Evolutionary conservation across 371 early-diverging fungal genomes (phyloP), one percentile per base, ranked within the genome.

Genomic region (Actinomortierella wolfii): DNA sequence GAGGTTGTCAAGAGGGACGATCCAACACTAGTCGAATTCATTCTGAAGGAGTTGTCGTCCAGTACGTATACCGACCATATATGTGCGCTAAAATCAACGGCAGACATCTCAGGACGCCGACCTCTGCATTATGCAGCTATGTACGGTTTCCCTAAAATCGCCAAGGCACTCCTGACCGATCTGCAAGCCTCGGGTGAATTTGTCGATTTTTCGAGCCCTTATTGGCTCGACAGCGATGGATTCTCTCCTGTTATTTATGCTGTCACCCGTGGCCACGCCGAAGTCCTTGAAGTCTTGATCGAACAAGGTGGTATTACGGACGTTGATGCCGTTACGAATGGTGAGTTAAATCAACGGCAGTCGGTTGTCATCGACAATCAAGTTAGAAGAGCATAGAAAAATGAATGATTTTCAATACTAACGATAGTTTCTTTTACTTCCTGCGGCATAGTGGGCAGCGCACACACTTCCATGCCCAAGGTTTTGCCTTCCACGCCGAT

Each of bases 41-140:
- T 80, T 46, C 44, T 81, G 50, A 47, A 67, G n/a, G 44, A 67
- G 41, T 49, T 79, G 18, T 56, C 68, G 1, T 44, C 48, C 13
- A 18, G 24, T 26, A 41, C 64, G 7, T 20, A 77, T 17, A 46
- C 78, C 13, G 52, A 79, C 7, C 53, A 63, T 2, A n/a, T 73
- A 1, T 67, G 67, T 41, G 53, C 67, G 20, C 43, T 73, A 15
- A 73, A 62, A 34, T 73, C 67, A 17, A 66, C 70, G 7, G 64
- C 59, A 5, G 92, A 91, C 61, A 85, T 85, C 57, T 76, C 82
- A 54, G 89, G 90, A 4, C 79, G 89, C 39, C 78, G 83, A 1
- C 87, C 92, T 0, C 61, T 90, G 41, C 92, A 92, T 53, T 90
- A 90, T 55, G 86, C 89, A 2, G 85, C 86, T 9, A 80, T 87